These are phyloP conservation scores for Fusarium avenaceum DNA, from an alignment of 2,329 filamentous ascomycete genomes.

Conservation along the genomic window DNA sequence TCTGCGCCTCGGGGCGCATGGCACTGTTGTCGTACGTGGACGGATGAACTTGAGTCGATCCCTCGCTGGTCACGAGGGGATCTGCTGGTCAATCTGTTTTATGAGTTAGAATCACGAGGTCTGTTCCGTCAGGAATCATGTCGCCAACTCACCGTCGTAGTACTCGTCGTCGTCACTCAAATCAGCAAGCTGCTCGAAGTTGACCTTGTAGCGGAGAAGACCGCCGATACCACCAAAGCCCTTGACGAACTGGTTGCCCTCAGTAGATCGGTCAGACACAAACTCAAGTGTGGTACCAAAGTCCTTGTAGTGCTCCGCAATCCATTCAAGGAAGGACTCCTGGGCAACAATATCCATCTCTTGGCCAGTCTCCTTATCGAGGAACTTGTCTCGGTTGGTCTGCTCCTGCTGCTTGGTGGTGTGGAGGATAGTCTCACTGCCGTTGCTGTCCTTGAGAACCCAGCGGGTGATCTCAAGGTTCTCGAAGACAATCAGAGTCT, in stretches of 20 bases:
- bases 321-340: conserved; percentile 98
- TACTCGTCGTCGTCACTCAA: conserved; percentile 95
- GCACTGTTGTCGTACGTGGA: conserved; percentile 60
- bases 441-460: conserved; percentile 84
- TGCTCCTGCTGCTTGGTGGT: conserved; percentile 84
- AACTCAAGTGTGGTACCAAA: conserved; percentile 97
- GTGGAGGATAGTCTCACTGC: conserved; percentile 81
- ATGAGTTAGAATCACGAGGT: conserved; percentile 19
- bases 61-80: conserved; percentile 90
- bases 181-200: conserved; percentile 98
- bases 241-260: conserved; percentile 99
- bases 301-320: conserved; percentile 98
- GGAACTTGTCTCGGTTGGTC: conserved; percentile 82
- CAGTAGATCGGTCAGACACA: conserved; percentile 95
- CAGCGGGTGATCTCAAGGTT: conserved; percentile 96
- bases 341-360: conserved; percentile 96
- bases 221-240: conserved; percentile 99
- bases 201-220: conserved; percentile 98
- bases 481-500: conserved; percentile 96
- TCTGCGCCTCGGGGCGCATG: conserved; percentile 57
- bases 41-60: conserved; percentile 74
- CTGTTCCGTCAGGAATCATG: background rate
- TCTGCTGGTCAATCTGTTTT: conserved; percentile 86
- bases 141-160: conserved; percentile 71
- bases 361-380: conserved; percentile 94